Evolutionary conservation across 225 moss, liverwort and hornwort genomes (phyloP).

Genomic region (Sphagnum contortum): DNA sequence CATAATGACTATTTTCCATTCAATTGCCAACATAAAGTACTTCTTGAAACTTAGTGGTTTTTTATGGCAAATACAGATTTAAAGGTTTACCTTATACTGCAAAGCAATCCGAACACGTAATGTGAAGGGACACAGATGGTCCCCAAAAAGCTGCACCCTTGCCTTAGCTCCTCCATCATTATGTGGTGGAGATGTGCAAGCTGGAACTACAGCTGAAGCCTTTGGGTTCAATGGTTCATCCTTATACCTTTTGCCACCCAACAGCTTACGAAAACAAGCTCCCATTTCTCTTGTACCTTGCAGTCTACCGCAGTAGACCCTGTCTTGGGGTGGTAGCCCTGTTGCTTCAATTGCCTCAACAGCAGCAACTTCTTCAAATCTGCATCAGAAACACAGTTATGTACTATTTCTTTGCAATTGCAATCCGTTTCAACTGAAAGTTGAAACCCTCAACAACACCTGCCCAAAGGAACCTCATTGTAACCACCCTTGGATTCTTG

Average conservation of each 20-base stretch:
- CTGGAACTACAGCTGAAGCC: conserved; percentile 48
- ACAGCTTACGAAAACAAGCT: conserved; percentile 46
- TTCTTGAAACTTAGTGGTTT: too few relatives aligned
- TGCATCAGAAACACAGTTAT: conserved; percentile 3
- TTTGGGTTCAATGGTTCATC: conserved; percentile 49
- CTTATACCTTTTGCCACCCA: conserved; percentile 26
- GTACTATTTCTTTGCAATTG: too few relatives aligned
- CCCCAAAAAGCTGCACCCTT: conserved; percentile 49
- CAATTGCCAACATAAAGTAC: too few relatives aligned
- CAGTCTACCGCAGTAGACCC: not conserved
- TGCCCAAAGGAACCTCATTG: too few relatives aligned
- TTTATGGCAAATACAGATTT: too few relatives aligned
- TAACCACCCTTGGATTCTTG: too few relatives aligned
- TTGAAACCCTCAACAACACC: too few relatives aligned
- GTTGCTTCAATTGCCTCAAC: conserved; percentile 8
- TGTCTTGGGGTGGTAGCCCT: not conserved
- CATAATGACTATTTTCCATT: too few relatives aligned
- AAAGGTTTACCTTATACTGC: conserved; percentile 36
- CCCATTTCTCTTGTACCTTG: conserved; percentile 27
- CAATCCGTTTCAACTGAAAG: too few relatives aligned
- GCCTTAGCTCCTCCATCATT: conserved; percentile 36
- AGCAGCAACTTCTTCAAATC: conserved; percentile 16
- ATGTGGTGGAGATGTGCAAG: conserved; percentile 34
- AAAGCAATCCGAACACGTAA: conserved; percentile 47
- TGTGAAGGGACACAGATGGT: conserved; percentile 49